A percentile compares a stretch with the other conserved stretches of the same genome.
Conservation (phyloP, 108 stramenopile species). For the Nitzschia sp. region DNA sequence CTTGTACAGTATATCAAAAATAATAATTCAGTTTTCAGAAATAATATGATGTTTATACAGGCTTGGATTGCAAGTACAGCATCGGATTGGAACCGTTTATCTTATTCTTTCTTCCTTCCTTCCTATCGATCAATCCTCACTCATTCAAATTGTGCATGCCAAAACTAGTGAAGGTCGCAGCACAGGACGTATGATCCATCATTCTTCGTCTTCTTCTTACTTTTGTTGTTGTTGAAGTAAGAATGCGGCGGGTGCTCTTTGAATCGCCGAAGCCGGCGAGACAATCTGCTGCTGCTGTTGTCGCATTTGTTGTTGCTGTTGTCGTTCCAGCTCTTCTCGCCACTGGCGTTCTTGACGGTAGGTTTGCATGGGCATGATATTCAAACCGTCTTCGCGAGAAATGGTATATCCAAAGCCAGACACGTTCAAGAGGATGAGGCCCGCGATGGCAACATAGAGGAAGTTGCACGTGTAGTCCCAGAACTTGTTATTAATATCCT, state of each 20-base stretch:
- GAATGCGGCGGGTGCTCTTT: not conserved
- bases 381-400: conserved; percentile 4
- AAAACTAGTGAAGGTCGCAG: too few species aligned
- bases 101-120: too few species aligned
- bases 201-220: too few species aligned
- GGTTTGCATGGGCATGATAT: not conserved
- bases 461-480: conserved; percentile 17
- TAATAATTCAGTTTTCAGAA: too few species aligned
- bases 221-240: not conserved
- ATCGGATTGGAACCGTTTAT: too few species aligned
- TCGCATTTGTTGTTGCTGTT: not conserved
- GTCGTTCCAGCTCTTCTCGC: conserved; percentile 2
- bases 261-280: not conserved
- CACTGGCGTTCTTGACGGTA: conserved; percentile 8
- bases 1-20: too few species aligned
- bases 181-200: too few species aligned
- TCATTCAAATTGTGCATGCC: too few species aligned
- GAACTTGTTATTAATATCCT: conserved; percentile 12
- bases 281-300: not conserved
- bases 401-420: conserved; percentile 7
- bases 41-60: too few species aligned
- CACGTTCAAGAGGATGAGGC: conserved; percentile 1
- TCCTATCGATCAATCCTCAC: too few species aligned
- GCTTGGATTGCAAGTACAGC: too few species aligned
- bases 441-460: not conserved